Evolutionary conservation across 371 early-diverging fungal species (phyloP), one percentile per base, ranked within the genome.

Genomic region (Mucor racemosus): DNA sequence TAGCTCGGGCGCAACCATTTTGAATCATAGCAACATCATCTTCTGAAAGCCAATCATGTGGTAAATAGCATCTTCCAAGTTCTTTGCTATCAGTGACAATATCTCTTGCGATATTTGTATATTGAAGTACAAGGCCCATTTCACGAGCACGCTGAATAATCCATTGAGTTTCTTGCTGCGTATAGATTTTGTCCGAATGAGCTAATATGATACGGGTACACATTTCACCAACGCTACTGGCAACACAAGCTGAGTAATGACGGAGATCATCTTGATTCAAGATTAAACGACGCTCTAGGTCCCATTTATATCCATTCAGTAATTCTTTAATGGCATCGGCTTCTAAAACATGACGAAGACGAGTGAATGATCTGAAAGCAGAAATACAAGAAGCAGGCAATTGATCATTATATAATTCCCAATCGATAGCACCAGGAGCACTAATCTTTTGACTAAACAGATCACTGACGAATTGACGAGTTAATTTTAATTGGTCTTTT

Each of bases 191-290:
- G 13, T 58, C 15, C 6, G 36, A 54, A 59, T 62, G 44, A 46
- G 64, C 44, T 19, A 76, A 64, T 14, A 79, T 66, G 33, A 85
- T 64, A 40, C 72, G 82, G 0, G 81, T 81, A 46, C 78, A 82
- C 73, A 76, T 80, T 61, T 87, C 87, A 42, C 88, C 90, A 11
- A 90, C 87, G 53, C 86, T 86, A 48, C 84, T 80, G 11, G 90
- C 90, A 13, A 86, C 90, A 64, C 77, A 77, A 14, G 76, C 77
- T 33, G 82, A 80, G 65, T 90, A 88, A 1, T 65, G 36, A 8
- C 75, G 48, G 19, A 90, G 68, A 59, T 87, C 86, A 0, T 61
- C 65, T 36, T 82, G 79, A 11, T 46, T 69, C 26, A 53, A 26
- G 21, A 88, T 66, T 0, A 64, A 64, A 4, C 66, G 68, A 7